phyloP scores from a whole-genome alignment of 768 basidiomycete species.

The Tricholoma hemisulphureum region DNA sequence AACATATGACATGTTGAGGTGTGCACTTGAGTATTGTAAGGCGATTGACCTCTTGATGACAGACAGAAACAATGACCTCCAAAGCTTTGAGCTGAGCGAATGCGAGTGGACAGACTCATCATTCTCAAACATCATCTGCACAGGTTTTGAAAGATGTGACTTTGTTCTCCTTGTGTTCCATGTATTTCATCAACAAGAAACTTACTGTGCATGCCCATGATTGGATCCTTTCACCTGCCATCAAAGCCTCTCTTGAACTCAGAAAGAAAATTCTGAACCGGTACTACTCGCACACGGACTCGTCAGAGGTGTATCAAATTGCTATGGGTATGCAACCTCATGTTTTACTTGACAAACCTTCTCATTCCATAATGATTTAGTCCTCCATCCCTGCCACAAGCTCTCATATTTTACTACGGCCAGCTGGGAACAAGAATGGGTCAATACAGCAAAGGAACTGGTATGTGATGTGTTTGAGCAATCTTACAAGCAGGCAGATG shows the following conservation, averaged over 20 bases:
- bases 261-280: constrained; percentile 26
- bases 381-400: constrained; percentile 35
- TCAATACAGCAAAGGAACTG: constrained; percentile 16
- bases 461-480: constrained; percentile 17
- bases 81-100: constrained; percentile 12
- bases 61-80: constrained; percentile 9
- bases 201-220: too few relatives aligned
- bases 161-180: constrained; percentile 26
- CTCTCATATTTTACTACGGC: constrained; percentile 29
- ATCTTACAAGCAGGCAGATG: background rate
- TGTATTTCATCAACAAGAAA: constrained; percentile 11
- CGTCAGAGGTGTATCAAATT: background rate
- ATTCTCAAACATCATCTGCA: background rate
- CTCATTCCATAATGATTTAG: constrained; percentile 12
- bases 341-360: background rate
- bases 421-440: constrained; percentile 28
- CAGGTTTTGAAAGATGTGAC: constrained; percentile 13
- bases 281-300: background rate
- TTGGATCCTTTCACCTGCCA: background rate
- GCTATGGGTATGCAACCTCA: background rate
- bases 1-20: constrained; percentile 30
- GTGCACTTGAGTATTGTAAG: constrained; percentile 21
- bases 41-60: constrained; percentile 21
- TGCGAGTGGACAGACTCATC: constrained; percentile 24
- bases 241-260: constrained; percentile 19